phyloP scores from a whole-genome alignment of 2,329 filamentous ascomycete genomes.

The Aspergillus clavatus region DNA sequence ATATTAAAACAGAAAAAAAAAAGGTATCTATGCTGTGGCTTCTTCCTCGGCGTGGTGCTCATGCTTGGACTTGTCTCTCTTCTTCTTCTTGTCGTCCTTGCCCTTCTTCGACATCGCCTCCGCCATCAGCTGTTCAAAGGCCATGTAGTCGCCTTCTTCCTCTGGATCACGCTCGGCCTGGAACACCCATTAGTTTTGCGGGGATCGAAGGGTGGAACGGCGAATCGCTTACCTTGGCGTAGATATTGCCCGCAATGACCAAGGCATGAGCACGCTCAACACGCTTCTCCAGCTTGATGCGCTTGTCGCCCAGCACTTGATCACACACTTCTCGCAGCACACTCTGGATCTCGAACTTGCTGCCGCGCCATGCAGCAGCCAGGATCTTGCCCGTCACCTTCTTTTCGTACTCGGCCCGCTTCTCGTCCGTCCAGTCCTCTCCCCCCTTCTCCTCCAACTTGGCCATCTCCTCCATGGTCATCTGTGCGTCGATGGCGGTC shows the following conservation, averaged over 20 bases:
- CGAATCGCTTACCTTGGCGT: slow-evolving; percentile 65
- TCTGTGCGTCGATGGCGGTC: slow-evolving; percentile 92
- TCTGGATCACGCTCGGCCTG: slow-evolving; percentile 86
- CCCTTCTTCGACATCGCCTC: slow-evolving; percentile 96
- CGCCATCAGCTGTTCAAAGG: slow-evolving; percentile 95
- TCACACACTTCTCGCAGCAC: slow-evolving; percentile 95
- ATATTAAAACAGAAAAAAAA: slow-evolving; percentile 3
- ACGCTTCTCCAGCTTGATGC: slow-evolving; percentile 75
- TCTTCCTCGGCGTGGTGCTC: slow-evolving; percentile 13
- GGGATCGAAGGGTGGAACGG: background rate
- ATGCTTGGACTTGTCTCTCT: slow-evolving; percentile 49
- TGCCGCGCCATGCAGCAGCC: slow-evolving; percentile 91
- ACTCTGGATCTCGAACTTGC: slow-evolving; percentile 96
- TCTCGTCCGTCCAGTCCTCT: slow-evolving; percentile 98
- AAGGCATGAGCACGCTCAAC: slow-evolving; percentile 87
- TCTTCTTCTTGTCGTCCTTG: slow-evolving; percentile 67
- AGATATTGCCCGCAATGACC: slow-evolving; percentile 82
- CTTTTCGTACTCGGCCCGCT: slow-evolving; percentile 90
- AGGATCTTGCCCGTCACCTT: slow-evolving; percentile 96
- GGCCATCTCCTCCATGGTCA: slow-evolving; percentile 99
- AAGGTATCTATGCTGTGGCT: slow-evolving; percentile 11
- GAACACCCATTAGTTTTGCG: slow-evolving; percentile 7
- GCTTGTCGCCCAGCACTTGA: slow-evolving; percentile 71
- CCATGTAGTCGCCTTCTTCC: slow-evolving; percentile 97
- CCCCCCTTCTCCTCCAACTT: slow-evolving; percentile 90